These are phyloP conservation scores for Pseudozyma hubeiensis DNA, from an alignment of 1,284 basidiomycete genomes.

Conservation along the genomic window DNA sequence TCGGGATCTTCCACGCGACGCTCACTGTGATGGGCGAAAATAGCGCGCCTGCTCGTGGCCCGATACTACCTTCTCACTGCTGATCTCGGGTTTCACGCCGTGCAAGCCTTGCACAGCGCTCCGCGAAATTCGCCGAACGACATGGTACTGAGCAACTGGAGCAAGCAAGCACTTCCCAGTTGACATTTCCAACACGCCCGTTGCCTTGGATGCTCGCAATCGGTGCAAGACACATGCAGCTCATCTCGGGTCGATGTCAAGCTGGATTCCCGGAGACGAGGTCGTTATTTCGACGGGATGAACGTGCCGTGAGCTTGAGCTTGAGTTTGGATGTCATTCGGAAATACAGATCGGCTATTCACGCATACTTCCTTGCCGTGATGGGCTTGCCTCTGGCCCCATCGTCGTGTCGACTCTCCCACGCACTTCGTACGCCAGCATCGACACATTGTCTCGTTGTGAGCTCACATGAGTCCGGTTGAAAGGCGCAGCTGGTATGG, in stretches of 20 bases:
- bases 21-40: not conserved
- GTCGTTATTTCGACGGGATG: not conserved
- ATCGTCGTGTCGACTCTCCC: not conserved
- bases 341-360: slow-evolving; percentile 9
- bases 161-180: too few species aligned
- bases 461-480: not conserved
- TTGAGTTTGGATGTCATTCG: not conserved
- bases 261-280: not conserved
- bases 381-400: not conserved
- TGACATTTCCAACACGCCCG: too few species aligned
- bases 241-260: not conserved
- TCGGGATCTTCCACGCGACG: slow-evolving; percentile 1
- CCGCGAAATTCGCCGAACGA: slow-evolving; percentile 7
- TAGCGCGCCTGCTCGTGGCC: not conserved
- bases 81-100: not conserved
- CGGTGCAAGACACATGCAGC: too few species aligned
- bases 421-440: not conserved
- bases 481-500: too few species aligned
- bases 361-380: slow-evolving; percentile 5
- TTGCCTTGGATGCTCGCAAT: too few species aligned
- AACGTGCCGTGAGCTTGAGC: not conserved
- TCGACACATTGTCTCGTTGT: not conserved
- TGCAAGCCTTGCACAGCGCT: not conserved
- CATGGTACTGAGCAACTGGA: not conserved
- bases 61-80: not conserved